These are phyloP conservation scores for Centrapalus pauciflorus DNA, from an alignment of 129 eudicot species.

Conservation along the genomic window DNA sequence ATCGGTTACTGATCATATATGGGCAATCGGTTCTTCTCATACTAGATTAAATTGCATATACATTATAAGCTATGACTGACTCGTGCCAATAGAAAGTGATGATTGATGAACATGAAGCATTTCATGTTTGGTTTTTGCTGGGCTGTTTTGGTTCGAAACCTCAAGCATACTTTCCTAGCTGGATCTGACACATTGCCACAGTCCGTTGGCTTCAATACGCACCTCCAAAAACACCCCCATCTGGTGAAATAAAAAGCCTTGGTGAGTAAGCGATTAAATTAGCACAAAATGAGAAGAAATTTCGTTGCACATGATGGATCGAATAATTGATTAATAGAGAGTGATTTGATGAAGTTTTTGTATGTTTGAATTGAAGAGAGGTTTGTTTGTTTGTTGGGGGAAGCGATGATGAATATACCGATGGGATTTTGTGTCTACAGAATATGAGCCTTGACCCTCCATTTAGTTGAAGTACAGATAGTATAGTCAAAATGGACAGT, in stretches of 20 bases:
- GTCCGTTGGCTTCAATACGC: background rate
- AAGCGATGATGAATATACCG: too few species aligned
- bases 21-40: background rate
- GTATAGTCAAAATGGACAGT: too few species aligned
- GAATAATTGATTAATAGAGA: conserved; percentile 10
- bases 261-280: conserved; percentile 16
- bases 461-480: too few species aligned
- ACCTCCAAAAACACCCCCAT: background rate
- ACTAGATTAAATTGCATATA: background rate
- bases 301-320: background rate
- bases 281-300: conserved; percentile 4
- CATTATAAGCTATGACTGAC: background rate
- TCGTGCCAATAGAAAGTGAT: background rate
- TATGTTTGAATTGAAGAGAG: background rate
- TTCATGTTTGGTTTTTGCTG: background rate
- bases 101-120: conserved; percentile 12
- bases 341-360: conserved; percentile 11
- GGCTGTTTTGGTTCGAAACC: too few species aligned
- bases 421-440: conserved; percentile 8
- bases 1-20: background rate
- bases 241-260: background rate
- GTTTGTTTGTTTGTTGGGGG: background rate
- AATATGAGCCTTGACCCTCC: conserved; percentile 32
- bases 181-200: conserved; percentile 15
- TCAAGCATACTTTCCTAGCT: too few species aligned